Evolutionary conservation across 352 stramenopile genomes (phyloP).

Genomic region (Phytophthora brassicae): DNA sequence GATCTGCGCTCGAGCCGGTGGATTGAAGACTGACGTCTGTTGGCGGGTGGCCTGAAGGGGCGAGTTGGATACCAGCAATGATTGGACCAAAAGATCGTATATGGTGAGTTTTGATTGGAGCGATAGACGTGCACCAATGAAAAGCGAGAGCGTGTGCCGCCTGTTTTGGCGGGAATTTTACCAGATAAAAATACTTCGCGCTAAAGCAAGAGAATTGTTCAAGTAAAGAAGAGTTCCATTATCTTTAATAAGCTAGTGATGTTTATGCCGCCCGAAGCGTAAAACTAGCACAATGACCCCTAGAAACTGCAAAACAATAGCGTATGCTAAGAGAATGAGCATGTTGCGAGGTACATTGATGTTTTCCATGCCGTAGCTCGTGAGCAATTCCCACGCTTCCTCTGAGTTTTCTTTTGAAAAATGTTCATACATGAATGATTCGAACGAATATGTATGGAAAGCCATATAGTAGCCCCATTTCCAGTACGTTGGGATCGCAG

Average conservation of each 20-base stretch:
- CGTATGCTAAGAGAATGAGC: constrained; percentile 54
- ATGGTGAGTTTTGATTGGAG: constrained; percentile 5
- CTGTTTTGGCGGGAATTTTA: constrained; percentile 18
- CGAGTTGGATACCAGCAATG: neutral
- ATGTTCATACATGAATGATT: constrained; percentile 86
- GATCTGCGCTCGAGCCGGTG: constrained; percentile 7
- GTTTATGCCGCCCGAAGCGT: constrained; percentile 37
- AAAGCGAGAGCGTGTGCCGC: constrained; percentile 4
- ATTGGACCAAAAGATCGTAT: constrained; percentile 18
- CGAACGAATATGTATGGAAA: constrained; percentile 89
- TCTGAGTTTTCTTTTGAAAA: constrained; percentile 43
- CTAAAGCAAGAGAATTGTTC: no score
- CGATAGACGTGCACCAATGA: neutral
- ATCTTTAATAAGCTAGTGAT: no score
- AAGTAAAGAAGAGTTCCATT: no score
- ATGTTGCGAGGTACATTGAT: constrained; percentile 57
- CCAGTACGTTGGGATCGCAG: constrained; percentile 71
- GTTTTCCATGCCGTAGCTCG: constrained; percentile 57
- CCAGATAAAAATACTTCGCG: no score
- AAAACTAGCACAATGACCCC: constrained; percentile 48
- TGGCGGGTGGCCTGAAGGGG: constrained; percentile 8
- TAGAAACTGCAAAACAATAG: constrained; percentile 50
- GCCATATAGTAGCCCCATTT: constrained; percentile 86
- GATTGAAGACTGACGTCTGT: constrained; percentile 23
- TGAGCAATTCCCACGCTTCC: constrained; percentile 33